Conservation (phyloP, 2,329 filamentous ascomycete species). For the Hymenotorrendiella dingleyae region DNA sequence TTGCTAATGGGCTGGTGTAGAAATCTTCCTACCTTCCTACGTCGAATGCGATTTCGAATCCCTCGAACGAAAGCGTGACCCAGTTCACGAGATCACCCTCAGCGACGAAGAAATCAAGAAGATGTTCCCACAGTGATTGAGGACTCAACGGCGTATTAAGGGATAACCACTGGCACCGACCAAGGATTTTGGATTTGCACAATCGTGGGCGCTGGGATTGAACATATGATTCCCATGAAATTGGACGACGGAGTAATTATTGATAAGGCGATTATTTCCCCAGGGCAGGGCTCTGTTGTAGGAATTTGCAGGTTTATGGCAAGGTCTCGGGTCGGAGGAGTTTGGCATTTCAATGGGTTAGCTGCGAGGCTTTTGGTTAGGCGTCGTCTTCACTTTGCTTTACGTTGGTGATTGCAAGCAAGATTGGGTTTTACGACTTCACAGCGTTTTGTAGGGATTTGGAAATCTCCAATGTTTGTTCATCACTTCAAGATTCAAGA, state of each 20-base stretch:
- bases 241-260: constrained; percentile 25
- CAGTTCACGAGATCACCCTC: constrained; percentile 70
- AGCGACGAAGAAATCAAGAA: constrained; percentile 70
- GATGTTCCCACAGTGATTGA: constrained; percentile 56
- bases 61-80: constrained; percentile 69
- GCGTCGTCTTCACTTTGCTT: constrained; percentile 14
- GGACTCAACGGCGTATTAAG: constrained; percentile 15
- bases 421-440: constrained; percentile 9
- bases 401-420: constrained; percentile 13
- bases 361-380: constrained; percentile 11
- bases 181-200: constrained; percentile 17
- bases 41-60: constrained; percentile 69
- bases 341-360: constrained; percentile 19
- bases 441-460: not conserved
- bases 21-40: constrained; percentile 77
- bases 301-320: constrained; percentile 15
- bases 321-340: constrained; percentile 15
- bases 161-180: constrained; percentile 11
- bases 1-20: constrained; percentile 33
- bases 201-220: constrained; percentile 22
- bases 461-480: too few relatives aligned
- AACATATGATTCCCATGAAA: constrained; percentile 27
- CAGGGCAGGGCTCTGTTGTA: constrained; percentile 10
- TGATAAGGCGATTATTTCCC: too few relatives aligned
- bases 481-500: not conserved